Evolutionary conservation across 2,329 filamentous ascomycete genomes (phyloP), one percentile per base, ranked within the genome.

Genomic region (Sordariomycetes sp.): DNA sequence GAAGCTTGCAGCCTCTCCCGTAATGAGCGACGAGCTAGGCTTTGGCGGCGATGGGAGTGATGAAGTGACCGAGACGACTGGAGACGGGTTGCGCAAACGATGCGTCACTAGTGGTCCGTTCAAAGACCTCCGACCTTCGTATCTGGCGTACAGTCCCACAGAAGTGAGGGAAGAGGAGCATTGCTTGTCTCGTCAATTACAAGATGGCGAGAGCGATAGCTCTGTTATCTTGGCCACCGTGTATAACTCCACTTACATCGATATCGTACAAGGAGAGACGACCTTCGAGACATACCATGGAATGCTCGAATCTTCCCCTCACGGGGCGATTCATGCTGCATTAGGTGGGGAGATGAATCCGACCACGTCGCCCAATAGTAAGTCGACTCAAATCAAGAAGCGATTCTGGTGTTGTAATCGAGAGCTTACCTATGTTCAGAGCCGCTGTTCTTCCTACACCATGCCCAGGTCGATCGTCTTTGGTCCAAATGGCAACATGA

Each of bases 21-120:
- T 55, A n/a, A 40, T 42, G 25, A 41, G 45, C 12, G 12, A 34
- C 3, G 26, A 36, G 11, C 34, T 30, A 11, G 55, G 53, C 15
- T 58, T 58, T 35, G 53, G 54, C 7, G 47, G 49, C 16, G 44
- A 54, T 35, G 53, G 54, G 8, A 30, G 33, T 37, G 20, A n/a
- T n/a, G 15, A 9, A 17, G 35, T 10, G 30, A 33, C 34, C 11
- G 30, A 25, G 32, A 39, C 17, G 29, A 18, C n/a, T n/a, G n/a
- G n/a, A n/a, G n/a, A n/a, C n/a, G n/a, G n/a, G n/a, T n/a, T n/a
- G n/a, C n/a, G n/a, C n/a, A n/a, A n/a, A n/a, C n/a, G n/a, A 29
- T 36, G 39, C 38, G 33, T 42, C 5, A 34, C n/a, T 3, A 35
- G 44, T 14, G 52, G 50, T 3, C 48, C 50, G 4, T 52, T 55